Evolutionary conservation across 2,329 filamentous ascomycete species (phyloP).

Genomic region (Claviceps lovelessii): DNA sequence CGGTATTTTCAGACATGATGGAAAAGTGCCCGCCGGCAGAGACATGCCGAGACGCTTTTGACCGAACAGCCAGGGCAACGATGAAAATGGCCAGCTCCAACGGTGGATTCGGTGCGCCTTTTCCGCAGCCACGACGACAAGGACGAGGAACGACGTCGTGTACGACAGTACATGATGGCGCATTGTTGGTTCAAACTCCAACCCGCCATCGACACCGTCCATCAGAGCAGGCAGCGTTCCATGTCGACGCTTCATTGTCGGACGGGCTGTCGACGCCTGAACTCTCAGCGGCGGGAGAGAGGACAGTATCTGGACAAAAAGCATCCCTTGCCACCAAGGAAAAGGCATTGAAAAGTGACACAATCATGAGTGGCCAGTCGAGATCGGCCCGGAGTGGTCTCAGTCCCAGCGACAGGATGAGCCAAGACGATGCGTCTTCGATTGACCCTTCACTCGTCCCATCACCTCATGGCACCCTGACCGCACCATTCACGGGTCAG

Average conservation of each 20-base stretch:
- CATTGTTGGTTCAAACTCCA: slow-evolving; percentile 8
- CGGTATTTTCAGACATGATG: slow-evolving; percentile 79
- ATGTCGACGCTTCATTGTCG: slow-evolving; percentile 23
- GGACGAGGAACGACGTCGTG: slow-evolving; percentile 17
- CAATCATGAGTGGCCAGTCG: slow-evolving; percentile 15
- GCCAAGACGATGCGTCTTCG: slow-evolving; percentile 16
- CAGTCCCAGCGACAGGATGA: slow-evolving; percentile 17
- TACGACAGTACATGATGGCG: slow-evolving; percentile 15
- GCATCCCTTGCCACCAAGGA: slow-evolving; percentile 24
- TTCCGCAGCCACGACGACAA: slow-evolving; percentile 15
- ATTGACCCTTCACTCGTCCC: slow-evolving; percentile 30
- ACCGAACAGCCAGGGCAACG: slow-evolving; percentile 87
- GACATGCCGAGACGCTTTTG: slow-evolving; percentile 86
- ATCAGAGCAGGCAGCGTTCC: slow-evolving; percentile 19
- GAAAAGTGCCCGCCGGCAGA: slow-evolving; percentile 92
- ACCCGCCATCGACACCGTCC: slow-evolving; percentile 15
- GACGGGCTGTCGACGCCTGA: slow-evolving; percentile 28
- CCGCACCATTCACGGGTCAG: slow-evolving; percentile 18
- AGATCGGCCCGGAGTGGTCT: slow-evolving; percentile 15
- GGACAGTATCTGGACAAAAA: slow-evolving; percentile 12
- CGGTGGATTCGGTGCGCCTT: slow-evolving; percentile 54
- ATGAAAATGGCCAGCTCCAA: slow-evolving; percentile 88
- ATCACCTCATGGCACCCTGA: slow-evolving; percentile 24
- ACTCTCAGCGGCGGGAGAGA: slow-evolving; percentile 23
- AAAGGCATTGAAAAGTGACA: slow-evolving; percentile 21